Conservation (phyloP, 1,284 basidiomycete genomes). For the Pseudozyma tsukubaensis region DNA sequence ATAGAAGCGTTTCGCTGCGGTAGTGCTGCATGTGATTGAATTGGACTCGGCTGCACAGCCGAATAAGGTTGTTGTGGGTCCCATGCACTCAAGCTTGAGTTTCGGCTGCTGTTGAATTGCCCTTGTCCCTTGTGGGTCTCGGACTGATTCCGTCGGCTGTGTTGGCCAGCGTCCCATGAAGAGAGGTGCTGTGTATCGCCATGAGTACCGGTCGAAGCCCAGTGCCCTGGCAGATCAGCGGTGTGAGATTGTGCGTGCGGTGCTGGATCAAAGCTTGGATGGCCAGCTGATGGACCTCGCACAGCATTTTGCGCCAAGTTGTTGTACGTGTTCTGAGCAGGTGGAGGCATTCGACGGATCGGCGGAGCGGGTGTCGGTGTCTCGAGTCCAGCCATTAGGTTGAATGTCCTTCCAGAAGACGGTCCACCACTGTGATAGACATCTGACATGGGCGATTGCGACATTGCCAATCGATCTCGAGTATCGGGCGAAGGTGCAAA, state of each 20-base stretch:
- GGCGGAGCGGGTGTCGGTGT: constrained; percentile 29
- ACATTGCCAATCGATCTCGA: constrained; percentile 31
- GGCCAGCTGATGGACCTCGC: background rate
- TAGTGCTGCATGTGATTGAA: background rate
- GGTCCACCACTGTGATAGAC: constrained; percentile 27
- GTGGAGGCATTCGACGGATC: constrained; percentile 14
- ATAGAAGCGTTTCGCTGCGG: constrained; percentile 8
- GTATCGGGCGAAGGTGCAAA: constrained; percentile 27
- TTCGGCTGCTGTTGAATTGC: background rate
- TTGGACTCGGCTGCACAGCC: constrained; percentile 12
- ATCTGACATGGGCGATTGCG: constrained; percentile 43
- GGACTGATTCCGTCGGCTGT: background rate
- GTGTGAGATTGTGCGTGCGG: background rate
- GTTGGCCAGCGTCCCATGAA: background rate
- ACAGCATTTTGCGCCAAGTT: background rate
- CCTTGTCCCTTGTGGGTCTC: background rate
- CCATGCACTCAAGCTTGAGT: constrained; percentile 19
- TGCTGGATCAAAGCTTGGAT: background rate
- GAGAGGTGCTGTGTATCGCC: too few relatives aligned
- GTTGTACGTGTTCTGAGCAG: constrained; percentile 10
- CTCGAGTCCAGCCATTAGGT: constrained; percentile 41
- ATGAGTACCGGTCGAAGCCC: constrained; percentile 3
- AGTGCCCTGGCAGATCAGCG: background rate
- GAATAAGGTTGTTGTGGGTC: constrained; percentile 24
- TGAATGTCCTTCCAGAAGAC: constrained; percentile 26